Base-by-base conservation (phyloP, 2,329 filamentous ascomycete species). In the Chaetothyriales sp. region DNA sequence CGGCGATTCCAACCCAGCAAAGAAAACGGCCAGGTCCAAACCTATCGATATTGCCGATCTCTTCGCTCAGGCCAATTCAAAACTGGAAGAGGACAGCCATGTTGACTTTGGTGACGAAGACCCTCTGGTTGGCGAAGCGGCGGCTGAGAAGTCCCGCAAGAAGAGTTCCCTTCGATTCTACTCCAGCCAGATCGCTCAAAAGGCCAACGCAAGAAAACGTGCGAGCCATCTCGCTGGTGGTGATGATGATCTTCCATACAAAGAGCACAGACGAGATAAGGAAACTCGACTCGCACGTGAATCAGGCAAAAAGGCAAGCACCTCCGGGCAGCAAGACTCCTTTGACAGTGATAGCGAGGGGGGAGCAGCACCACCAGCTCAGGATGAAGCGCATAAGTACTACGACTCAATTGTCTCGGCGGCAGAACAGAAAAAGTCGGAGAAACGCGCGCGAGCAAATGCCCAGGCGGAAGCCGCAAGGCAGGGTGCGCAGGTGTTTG, bases 161-260 rank as follows among this genome's bases (percentile, higher is more conserved):
- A 95, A 92, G 75, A 95, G 93, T 74, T 87, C 80, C 57, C 77
- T 98, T 52, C 84, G 88, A 55, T 98, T 98, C 74, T 98, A 98
- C 76, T 96, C 93, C 2, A 95, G 89, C 2, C 92, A 98, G 65
- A 92, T 98, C 58, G 84, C 86, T 25, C 90, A 96, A 66, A 96
- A 95, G 69, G 81, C 86, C 51, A 94, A 87, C 70, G 89, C 86
- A 65, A 86, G 74, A 64, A 59, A 80, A 61, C 54, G 70, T 70
- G 67, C 84, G 77, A 56, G 81, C 73, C 43, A 81, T 74, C 65
- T 86, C 77, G 55, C 83, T 72, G 51, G 75, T 68, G 52, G 76
- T 65, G 57, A 78, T 68, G 54, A 76, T 63, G 58, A 88, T 73
- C 51, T 75, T 49, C 92, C 92, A 2, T 83, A 95, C 66, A 80